Base-by-base conservation (phyloP, 1,284 basidiomycete species). In the Lignosus rhinocerotis region DNA sequence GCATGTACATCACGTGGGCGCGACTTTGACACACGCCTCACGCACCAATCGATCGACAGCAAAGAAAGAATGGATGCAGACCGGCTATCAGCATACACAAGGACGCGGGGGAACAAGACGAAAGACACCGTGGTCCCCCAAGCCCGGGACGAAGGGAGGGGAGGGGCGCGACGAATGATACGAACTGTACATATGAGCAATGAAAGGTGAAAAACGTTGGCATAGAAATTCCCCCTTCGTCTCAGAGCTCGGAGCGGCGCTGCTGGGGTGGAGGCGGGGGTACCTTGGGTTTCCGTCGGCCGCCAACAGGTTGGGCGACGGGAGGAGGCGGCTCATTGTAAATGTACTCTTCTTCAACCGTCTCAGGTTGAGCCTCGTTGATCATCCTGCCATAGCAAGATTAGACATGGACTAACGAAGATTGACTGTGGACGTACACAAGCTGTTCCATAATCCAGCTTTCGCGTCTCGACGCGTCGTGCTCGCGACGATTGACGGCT, bases 371-470 rank as follows among this genome's bases (percentile, higher is more conserved):
- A 55, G 79, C 79, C 56, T 89, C 88, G 63, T 84, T 87, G 64
- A 87, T 87, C 62, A 91, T 75, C 69, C 90, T 92, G 55, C 7
- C 7, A 53, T 39, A 59, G 56, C 42, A 5, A 25, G 12, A 50
- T 72, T 41, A 70, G 55, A 49, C 54, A 33, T 48, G 44, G 14
- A 34, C 6, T 19, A 41, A 56, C 17, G 17, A 12, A n/a, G n/a
- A 46, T 36, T 25, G 42, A 38, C 41, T 21, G 36, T 14, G 10
- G 16, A 78, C 85, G 66, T 78, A 93, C 91, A 90, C 85, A 49
- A 93, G 83, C 67, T 93, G 91, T 65, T 93, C 91, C 89, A 93
- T 92, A 69, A 93, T 92, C 90, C 91, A 93, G 43, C 77, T 80
- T 72, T 93, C 91, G 60, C 90, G 88, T 66, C 90, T 84, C 55